phyloP scores from a whole-genome alignment of 345 rosid species.

The Euphorbia tirucalli region DNA sequence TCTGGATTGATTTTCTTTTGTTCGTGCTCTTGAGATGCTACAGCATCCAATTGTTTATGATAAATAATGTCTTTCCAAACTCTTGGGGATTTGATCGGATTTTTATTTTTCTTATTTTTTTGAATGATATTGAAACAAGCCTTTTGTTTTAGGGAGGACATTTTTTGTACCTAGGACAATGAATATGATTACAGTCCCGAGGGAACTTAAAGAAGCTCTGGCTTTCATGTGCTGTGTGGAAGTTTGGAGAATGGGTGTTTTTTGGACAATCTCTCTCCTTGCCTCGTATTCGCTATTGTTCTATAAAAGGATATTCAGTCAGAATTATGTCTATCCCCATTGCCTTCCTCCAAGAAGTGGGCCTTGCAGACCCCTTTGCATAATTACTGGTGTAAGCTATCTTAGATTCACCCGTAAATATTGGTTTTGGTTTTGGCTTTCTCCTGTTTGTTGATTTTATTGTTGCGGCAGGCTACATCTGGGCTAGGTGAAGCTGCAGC shows the following conservation, averaged over 20 bases:
- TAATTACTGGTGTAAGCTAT: slow-evolving; percentile 71
- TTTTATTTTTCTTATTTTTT: too few species aligned
- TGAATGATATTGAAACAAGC: too few species aligned
- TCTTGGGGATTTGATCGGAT: too few species aligned
- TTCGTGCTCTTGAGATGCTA: too few species aligned
- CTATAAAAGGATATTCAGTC: slow-evolving; percentile 31
- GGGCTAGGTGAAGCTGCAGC: slow-evolving; percentile 85
- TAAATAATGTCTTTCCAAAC: too few species aligned
- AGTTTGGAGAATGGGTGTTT: slow-evolving; percentile 76
- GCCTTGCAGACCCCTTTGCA: slow-evolving; percentile 50
- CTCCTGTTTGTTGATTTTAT: not conserved
- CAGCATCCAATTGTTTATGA: too few species aligned
- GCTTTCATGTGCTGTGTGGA: slow-evolving; percentile 41
- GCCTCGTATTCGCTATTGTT: slow-evolving; percentile 53
- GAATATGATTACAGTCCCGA: not conserved
- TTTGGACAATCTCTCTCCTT: slow-evolving; percentile 57
- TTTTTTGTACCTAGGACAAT: not conserved
- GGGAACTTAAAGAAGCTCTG: slow-evolving; percentile 28
- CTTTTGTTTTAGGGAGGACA: too few species aligned
- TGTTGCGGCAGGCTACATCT: slow-evolving; percentile 62
- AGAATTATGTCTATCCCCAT: slow-evolving; percentile 32
- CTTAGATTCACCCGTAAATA: not conserved
- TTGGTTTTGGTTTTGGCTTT: not conserved
- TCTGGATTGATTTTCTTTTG: too few species aligned
- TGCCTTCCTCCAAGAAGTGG: slow-evolving; percentile 25